Base-by-base conservation (phyloP, 2,329 filamentous ascomycete species). In the Nothomitra cinnamomea region DNA sequence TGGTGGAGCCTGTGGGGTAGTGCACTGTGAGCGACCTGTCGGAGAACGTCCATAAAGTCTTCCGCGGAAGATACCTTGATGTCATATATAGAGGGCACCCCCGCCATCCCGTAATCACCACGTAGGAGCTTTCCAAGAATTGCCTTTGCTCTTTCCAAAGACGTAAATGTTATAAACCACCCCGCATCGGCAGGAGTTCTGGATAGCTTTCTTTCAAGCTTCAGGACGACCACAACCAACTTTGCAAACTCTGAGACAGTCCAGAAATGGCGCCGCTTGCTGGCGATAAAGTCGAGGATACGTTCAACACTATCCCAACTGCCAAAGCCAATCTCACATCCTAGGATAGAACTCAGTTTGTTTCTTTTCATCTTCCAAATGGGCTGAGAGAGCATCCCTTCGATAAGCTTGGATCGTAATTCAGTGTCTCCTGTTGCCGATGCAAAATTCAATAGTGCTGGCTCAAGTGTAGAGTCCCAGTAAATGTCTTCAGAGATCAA, bases 391-490 rank as follows among this genome's bases (percentile, higher is more conserved):
- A 2, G 10, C 25, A 13, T 19, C 41, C 8, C 19, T 47, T 12
- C 54, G 54, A 62, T 56, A 51, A 65, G 59, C 56, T 60, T 61
- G 36, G 55, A 43, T 38, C 66, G 58, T 5, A 70, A 59, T 7
- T 52, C 43, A 36, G 58, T 62, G 56, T 79, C 71, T 40, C 69
- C 64, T 10, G 72, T 72, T 17, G 71, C 69, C 10, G 70, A 66
- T 5, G 76, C 77, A 58, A 77, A 79, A 17, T 73, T 70, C 35
- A 79, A 66, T 25, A 81, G 64, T 0, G 75, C 70, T 12, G 76
- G 71, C 2, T 72, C 69, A 22, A 81, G 64, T 49, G 65, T 64
- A 28, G 69, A 69, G 56, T 76, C 64, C 2, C 60, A 60, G 58
- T 77, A 79, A 24, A 70, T 57, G 19, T 61, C 60, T 12, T 61